These are phyloP conservation scores for Sarocladium oryzae DNA, from an alignment of 2,329 filamentous ascomycete species.

Conservation along the genomic window DNA sequence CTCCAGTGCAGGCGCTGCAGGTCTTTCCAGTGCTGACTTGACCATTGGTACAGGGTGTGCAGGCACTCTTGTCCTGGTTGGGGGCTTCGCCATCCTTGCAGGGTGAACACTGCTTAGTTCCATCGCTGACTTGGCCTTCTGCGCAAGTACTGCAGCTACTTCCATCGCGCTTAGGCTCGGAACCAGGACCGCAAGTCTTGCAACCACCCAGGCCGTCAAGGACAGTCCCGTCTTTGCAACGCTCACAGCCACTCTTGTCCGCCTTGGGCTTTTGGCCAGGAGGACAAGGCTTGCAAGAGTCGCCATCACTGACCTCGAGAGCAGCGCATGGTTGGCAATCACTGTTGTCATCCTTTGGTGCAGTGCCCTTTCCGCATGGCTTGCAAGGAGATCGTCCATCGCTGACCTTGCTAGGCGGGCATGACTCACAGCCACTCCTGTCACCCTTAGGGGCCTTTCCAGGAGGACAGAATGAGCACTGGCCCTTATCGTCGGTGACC, in stretches of 20 bases:
- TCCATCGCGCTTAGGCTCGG: background rate
- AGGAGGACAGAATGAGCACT: background rate
- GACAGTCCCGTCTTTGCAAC: background rate
- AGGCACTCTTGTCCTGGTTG: background rate
- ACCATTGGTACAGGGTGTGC: background rate
- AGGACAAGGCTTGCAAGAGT: background rate
- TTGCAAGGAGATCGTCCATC: background rate
- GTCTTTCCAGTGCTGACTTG: background rate
- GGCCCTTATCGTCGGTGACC: background rate
- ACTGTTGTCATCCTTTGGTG: background rate
- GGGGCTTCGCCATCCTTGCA: background rate
- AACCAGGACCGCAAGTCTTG: background rate
- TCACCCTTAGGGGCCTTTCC: background rate
- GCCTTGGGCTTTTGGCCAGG: background rate
- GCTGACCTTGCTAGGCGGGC: background rate
- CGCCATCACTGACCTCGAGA: background rate
- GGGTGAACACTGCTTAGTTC: background rate
- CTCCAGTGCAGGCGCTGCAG: background rate
- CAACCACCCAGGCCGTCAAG: background rate
- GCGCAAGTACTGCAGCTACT: background rate
- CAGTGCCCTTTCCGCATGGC: background rate
- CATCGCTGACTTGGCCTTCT: background rate
- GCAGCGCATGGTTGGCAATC: background rate
- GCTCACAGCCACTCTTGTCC: background rate
- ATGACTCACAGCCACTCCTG: background rate